phyloP scores from a whole-genome alignment of 306 rosid species.

The Lathyrus sativus region DNA sequence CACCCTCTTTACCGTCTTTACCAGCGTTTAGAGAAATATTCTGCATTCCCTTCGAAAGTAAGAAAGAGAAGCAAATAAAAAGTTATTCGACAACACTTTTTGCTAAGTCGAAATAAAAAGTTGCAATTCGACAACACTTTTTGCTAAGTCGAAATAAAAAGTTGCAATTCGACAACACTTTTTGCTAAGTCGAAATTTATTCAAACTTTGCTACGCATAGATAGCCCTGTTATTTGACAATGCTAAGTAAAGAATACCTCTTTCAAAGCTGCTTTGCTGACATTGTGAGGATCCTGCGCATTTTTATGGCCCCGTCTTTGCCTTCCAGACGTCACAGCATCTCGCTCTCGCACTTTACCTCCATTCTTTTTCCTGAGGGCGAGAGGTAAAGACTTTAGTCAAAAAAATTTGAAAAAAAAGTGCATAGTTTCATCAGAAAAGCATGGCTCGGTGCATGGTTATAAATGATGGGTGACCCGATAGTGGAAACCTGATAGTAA shows the following conservation, averaged over 20 bases:
- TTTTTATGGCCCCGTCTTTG: constrained; percentile 57
- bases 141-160: constrained; percentile 28
- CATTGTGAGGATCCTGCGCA: constrained; percentile 49
- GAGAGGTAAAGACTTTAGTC: constrained; percentile 33
- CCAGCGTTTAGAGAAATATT: constrained; percentile 43
- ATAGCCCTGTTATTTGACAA: background rate
- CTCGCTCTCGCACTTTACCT: constrained; percentile 58
- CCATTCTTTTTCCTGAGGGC: constrained; percentile 66
- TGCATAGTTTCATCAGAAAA: constrained; percentile 1
- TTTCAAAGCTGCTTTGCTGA: constrained; percentile 46
- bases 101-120: background rate
- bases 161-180: background rate
- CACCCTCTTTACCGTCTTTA: constrained; percentile 39
- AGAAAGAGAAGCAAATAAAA: constrained; percentile 28
- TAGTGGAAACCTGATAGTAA: too few relatives aligned
- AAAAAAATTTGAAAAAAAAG: constrained; percentile 22
- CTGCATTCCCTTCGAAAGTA: constrained; percentile 55
- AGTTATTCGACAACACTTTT: background rate
- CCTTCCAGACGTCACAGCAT: constrained; percentile 56
- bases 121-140: background rate
- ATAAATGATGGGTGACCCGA: too few relatives aligned
- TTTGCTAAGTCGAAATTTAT: background rate
- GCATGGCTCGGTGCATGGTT: too few relatives aligned
- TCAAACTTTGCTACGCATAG: background rate
- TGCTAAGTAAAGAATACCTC: constrained; percentile 55